Conservation (phyloP, 73 alveolate genomes). For the Paramecium biaurelia region DNA sequence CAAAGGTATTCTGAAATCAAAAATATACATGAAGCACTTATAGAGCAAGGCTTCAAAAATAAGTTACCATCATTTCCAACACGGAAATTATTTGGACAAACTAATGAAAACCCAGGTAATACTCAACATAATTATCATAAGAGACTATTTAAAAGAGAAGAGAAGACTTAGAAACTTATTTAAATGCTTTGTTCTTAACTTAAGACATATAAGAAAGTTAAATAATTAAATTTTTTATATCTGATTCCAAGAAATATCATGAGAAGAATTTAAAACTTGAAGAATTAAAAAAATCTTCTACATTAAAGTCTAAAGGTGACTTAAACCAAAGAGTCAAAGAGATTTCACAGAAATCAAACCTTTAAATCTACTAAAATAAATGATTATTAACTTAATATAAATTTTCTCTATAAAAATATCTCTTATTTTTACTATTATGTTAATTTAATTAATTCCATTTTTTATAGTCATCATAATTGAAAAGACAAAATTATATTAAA, state of each 20-base stretch:
- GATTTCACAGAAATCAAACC: neutral
- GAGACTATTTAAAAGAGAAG: constrained; percentile 1
- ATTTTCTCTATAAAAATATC: neutral
- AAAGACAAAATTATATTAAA: no score
- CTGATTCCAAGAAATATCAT: neutral
- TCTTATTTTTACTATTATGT: neutral
- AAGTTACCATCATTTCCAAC: constrained; percentile 11
- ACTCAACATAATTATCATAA: neutral
- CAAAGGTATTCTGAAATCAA: constrained; percentile 29
- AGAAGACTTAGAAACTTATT: neutral
- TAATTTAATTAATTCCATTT: neutral
- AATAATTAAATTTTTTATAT: neutral
- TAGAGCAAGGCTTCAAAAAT: neutral
- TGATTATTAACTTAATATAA: neutral
- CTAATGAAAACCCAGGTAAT: constrained; percentile 39
- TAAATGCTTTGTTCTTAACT: neutral
- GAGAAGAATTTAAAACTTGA: neutral
- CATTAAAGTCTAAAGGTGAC: neutral
- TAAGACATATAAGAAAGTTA: neutral
- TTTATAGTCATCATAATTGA: neutral
- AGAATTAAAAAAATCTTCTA: neutral
- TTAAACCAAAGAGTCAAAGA: neutral
- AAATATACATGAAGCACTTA: constrained; percentile 18
- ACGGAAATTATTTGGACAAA: constrained; percentile 35
- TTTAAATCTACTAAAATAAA: neutral